A percentile compares a stretch with the other conserved stretches of the same genome.
These are phyloP conservation scores for Alternaria sp. DNA, from an alignment of 2,329 filamentous ascomycete genomes.

Conservation along the genomic window DNA sequence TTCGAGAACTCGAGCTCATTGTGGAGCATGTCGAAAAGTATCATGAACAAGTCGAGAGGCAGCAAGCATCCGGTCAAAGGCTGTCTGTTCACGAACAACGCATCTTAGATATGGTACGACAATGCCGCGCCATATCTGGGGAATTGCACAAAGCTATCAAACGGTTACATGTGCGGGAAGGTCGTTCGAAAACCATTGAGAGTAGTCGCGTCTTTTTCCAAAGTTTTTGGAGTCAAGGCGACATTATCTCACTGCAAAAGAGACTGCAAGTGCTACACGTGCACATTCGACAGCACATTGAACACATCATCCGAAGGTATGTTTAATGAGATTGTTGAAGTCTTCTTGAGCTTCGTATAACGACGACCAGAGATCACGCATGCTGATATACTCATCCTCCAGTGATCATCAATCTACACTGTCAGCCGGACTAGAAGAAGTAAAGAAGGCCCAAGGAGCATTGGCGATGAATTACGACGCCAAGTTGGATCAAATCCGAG, in stretches of 20 bases:
- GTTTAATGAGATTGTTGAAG: too few species aligned
- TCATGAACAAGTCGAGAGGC: rapidly evolving
- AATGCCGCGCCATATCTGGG: neutral
- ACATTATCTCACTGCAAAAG: neutral
- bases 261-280: neutral
- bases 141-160: neutral
- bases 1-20: neutral
- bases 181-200: neutral
- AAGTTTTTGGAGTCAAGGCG: neutral
- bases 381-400: too few species aligned
- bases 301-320: neutral
- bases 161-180: neutral
- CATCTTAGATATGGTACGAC: neutral
- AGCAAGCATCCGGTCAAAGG: neutral
- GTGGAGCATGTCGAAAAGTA: neutral
- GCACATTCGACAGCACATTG: too few species aligned
- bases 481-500: neutral
- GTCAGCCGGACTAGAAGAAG: neutral
- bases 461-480: neutral
- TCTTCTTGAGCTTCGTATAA: too few species aligned
- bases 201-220: neutral
- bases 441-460: neutral
- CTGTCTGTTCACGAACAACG: neutral
- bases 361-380: too few species aligned
- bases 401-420: neutral